A percentile compares a stretch with the other conserved stretches of the same genome.
Conservation (phyloP, 2,329 filamentous ascomycete genomes). For the Fusarium compactum region DNA sequence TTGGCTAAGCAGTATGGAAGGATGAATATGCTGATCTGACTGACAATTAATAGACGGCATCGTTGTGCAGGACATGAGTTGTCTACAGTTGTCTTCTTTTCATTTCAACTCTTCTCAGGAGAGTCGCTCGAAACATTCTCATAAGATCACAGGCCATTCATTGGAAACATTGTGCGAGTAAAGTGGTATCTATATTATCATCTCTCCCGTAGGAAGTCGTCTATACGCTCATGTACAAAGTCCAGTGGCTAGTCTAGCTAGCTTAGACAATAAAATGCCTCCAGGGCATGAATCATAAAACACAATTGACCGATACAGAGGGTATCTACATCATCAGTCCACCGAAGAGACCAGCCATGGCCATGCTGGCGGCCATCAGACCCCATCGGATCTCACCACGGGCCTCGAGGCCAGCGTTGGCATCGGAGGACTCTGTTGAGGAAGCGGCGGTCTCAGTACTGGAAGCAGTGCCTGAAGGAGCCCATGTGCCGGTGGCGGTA, state of each 20-base stretch:
- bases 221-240: conserved; percentile 19
- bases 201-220: conserved; percentile 10
- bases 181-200: conserved; percentile 16
- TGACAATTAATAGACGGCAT: neutral
- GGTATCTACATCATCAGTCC: conserved; percentile 39
- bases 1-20: conserved; percentile 16
- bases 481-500: conserved; percentile 26
- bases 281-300: conserved; percentile 24
- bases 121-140: neutral
- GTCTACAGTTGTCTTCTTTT: neutral
- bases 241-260: conserved; percentile 26
- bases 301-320: conserved; percentile 6
- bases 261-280: conserved; percentile 24
- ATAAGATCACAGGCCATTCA: neutral
- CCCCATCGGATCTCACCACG: conserved; percentile 45
- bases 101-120: neutral
- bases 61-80: neutral
- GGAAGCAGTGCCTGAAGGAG: conserved; percentile 19
- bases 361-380: conserved; percentile 39
- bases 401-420: conserved; percentile 36
- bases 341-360: conserved; percentile 40
- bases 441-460: conserved; percentile 27
- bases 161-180: neutral
- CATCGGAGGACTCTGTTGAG: conserved; percentile 8
- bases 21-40: neutral